Conservation (phyloP, 371 early-diverging fungal genomes). For the Mucor ambiguus region DNA sequence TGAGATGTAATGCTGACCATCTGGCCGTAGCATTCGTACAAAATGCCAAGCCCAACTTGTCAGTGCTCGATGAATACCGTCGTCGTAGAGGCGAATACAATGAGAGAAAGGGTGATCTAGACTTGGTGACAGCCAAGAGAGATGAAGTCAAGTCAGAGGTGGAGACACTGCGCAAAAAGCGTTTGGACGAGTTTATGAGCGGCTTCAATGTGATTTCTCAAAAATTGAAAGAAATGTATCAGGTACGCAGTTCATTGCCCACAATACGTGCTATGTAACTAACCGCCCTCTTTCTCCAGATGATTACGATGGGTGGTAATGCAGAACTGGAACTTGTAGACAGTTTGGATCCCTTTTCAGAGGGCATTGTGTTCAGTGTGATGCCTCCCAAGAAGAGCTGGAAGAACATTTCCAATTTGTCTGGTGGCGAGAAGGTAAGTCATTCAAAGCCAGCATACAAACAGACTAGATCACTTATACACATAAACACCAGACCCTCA, state of each 20-base stretch:
- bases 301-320: conserved; percentile 99
- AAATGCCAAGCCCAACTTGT: conserved; percentile 84
- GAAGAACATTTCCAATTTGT: conserved; percentile 99
- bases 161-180: conserved; percentile 79
- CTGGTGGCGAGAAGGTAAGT: conserved; percentile 98
- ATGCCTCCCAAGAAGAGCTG: conserved; percentile 99
- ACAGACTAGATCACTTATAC: too few species aligned
- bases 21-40: conserved; percentile 57
- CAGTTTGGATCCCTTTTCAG: conserved; percentile 99
- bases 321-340: conserved; percentile 99
- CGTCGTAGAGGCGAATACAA: conserved; percentile 76
- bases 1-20: conserved; percentile 21
- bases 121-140: conserved; percentile 69
- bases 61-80: conserved; percentile 87
- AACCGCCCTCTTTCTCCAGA: conserved; percentile 39
- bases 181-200: conserved; percentile 95
- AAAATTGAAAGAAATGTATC: conserved; percentile 99
- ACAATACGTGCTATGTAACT: background rate
- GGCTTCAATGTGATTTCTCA: conserved; percentile 95
- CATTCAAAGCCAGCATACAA: too few species aligned
- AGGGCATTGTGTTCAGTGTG: conserved; percentile 98
- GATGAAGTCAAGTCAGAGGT: conserved; percentile 76
- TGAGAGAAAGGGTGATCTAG: conserved; percentile 75
- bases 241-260: conserved; percentile 46
- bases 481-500: conserved; percentile 76